These are phyloP conservation scores for Podospora pseudopauciseta DNA, from an alignment of 495 filamentous ascomycete genomes.

Conservation along the genomic window DNA sequence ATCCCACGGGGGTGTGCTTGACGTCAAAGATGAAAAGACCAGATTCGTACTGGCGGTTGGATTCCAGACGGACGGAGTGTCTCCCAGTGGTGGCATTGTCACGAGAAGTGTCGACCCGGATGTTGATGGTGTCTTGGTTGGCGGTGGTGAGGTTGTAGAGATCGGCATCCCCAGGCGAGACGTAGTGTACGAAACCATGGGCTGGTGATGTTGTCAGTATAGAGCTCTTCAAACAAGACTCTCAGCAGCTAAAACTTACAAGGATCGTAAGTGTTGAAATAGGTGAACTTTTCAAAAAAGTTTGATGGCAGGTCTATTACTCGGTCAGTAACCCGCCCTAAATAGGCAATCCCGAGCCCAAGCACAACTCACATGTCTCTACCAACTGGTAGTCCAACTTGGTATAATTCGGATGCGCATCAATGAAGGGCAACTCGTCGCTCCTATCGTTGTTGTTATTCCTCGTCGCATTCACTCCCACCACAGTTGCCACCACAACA, in stretches of 20 bases:
- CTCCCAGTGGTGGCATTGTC: slow-evolving; percentile 46
- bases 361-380: slow-evolving; percentile 35
- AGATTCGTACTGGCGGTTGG: slow-evolving; percentile 49
- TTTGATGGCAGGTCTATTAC: slow-evolving; percentile 38
- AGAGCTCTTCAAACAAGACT: no score
- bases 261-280: slow-evolving; percentile 31
- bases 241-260: neutral
- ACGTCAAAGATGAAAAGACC: slow-evolving; percentile 60
- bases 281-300: slow-evolving; percentile 58
- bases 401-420: slow-evolving; percentile 37
- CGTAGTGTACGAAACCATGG: slow-evolving; percentile 45
- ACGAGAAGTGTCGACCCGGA: slow-evolving; percentile 43
- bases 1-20: slow-evolving; percentile 55
- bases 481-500: slow-evolving; percentile 46
- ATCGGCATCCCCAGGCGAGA: slow-evolving; percentile 24
- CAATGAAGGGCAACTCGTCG: neutral
- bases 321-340: neutral
- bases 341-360: neutral
- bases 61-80: slow-evolving; percentile 53
- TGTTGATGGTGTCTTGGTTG: slow-evolving; percentile 32
- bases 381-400: slow-evolving; percentile 35
- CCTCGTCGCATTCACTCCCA: slow-evolving; percentile 48
- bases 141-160: slow-evolving; percentile 39
- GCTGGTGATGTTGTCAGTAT: slow-evolving; percentile 18
- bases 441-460: slow-evolving; percentile 30